phyloP scores from a whole-genome alignment of 176 grass and related monocot genomes.

The barley (Hordeum vulgare) region MorexV3_pseudomolecules_assembly NC_058519.1:663503813-663504312 shows the following conservation, averaged over 20 bases:
- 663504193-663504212: no score
- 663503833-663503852: neutral
- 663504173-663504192: no score
- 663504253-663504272: no score
- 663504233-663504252: no score
- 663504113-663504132: no score
- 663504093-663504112: no score
- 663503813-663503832: neutral
- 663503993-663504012: slow-evolving; percentile 33
- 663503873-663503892: slow-evolving; percentile 35
- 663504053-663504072: slow-evolving; percentile 7
- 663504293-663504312: no score
- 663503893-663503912: slow-evolving; percentile 95
- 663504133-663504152: no score
- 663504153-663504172: no score
- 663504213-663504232: no score
- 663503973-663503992: slow-evolving; percentile 52
- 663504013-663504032: neutral
- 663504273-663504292: no score
- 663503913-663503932: slow-evolving; percentile 88
- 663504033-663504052: slow-evolving; percentile 12
- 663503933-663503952: slow-evolving; percentile 94
- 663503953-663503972: slow-evolving; percentile 99
- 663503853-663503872: neutral
- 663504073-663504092: no score